phyloP scores from a whole-genome alignment of 257 asterid genomes.

The Solanum infundibuliforme region DNA sequence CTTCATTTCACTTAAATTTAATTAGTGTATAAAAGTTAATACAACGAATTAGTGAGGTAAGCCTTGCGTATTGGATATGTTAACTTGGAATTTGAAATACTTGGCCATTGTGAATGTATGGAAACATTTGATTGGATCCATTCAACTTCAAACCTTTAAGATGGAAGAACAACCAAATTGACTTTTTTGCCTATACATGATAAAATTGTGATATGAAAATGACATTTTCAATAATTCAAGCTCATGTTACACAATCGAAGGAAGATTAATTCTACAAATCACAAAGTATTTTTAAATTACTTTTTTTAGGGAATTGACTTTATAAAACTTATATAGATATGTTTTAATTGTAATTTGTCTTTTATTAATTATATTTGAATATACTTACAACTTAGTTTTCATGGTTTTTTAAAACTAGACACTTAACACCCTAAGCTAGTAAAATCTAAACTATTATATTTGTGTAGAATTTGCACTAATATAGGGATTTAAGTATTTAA shows the following conservation, averaged over 20 bases:
- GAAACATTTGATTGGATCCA: background rate
- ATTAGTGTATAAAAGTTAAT: background rate
- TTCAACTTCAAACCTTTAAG: background rate
- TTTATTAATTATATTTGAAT: too few species aligned
- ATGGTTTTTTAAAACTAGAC: background rate
- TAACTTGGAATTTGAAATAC: background rate
- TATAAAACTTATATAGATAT: background rate
- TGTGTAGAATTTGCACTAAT: background rate
- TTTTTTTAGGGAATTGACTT: background rate
- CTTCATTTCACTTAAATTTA: too few species aligned
- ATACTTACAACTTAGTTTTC: background rate
- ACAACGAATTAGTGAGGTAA: background rate
- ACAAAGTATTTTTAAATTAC: background rate
- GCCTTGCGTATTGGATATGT: background rate
- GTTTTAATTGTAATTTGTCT: background rate
- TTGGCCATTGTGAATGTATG: background rate
- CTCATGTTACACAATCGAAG: background rate
- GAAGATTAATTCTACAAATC: background rate
- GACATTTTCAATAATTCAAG: background rate
- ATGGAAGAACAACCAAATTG: background rate
- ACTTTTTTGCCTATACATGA: background rate
- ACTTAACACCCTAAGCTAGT: background rate
- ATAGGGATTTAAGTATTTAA: background rate
- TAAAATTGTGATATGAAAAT: background rate
- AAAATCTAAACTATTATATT: background rate